Percentiles rank a stretch among this genome's conserved stretches.
Evolutionary conservation across 805 yeast species (phyloP).

Genomic region (Wickerhamiella azyma): DNA sequence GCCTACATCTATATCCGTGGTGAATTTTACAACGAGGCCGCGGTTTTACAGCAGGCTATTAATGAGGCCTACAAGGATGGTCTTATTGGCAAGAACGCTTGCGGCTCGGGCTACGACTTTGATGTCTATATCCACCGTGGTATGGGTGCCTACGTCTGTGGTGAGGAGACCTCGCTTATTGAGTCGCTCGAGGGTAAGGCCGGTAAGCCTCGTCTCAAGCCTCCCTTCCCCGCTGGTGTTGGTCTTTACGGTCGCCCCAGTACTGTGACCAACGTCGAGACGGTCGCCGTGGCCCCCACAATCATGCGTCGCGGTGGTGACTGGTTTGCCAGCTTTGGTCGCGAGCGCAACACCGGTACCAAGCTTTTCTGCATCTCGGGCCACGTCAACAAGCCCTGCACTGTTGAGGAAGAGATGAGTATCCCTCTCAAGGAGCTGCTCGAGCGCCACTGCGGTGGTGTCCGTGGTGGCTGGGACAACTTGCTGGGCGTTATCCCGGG

Average conservation of each 20-base stretch:
- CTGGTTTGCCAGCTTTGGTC: slow-evolving; percentile 75
- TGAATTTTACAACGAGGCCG: slow-evolving; percentile 76
- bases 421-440: slow-evolving; percentile 70
- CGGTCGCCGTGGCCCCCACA: slow-evolving; percentile 82
- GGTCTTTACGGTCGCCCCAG: slow-evolving; percentile 86
- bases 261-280: slow-evolving; percentile 83
- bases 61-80: slow-evolving; percentile 80
- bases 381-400: slow-evolving; percentile 84
- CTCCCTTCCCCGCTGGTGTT: slow-evolving; percentile 91
- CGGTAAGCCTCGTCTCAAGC: slow-evolving; percentile 86
- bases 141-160: slow-evolving; percentile 87
- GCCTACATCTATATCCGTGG: slow-evolving; percentile 87
- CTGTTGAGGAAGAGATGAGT: slow-evolving; percentile 90
- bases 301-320: slow-evolving; percentile 79
- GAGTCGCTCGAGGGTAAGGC: slow-evolving; percentile 87
- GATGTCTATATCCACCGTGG: slow-evolving; percentile 82
- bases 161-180: slow-evolving; percentile 82
- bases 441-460: slow-evolving; percentile 84
- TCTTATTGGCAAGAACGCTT: slow-evolving; percentile 66
- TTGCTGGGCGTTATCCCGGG: slow-evolving; percentile 80
- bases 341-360: slow-evolving; percentile 74
- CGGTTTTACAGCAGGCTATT: slow-evolving; percentile 60
- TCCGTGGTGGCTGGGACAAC: slow-evolving; percentile 88
- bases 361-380: slow-evolving; percentile 80
- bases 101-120: slow-evolving; percentile 75